phyloP scores from a whole-genome alignment of 78 protist genomes.

The Tieghemostelium lacteum region DNA sequence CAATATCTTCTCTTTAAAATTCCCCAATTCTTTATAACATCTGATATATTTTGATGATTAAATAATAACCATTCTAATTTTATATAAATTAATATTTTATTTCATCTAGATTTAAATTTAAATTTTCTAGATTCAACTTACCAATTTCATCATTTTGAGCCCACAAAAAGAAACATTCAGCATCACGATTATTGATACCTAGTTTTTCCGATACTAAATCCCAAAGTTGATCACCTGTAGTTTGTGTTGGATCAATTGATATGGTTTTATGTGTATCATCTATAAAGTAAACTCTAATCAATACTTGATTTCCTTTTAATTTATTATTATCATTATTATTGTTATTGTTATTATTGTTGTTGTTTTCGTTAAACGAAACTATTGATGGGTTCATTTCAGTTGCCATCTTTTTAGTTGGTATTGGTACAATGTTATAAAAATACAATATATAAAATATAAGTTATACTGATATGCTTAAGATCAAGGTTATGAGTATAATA shows the following conservation, averaged over 20 bases:
- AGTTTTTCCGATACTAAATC: slow-evolving; percentile 62
- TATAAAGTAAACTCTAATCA: slow-evolving; percentile 48
- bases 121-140: background rate
- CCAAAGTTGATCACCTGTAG: slow-evolving; percentile 68
- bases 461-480: too few species aligned
- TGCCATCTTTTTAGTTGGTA: too few species aligned
- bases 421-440: too few species aligned
- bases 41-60: slow-evolving; percentile 63
- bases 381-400: too few species aligned
- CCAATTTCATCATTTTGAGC: slow-evolving; percentile 75
- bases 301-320: slow-evolving; percentile 23
- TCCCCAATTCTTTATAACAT: slow-evolving; percentile 53
- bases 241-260: slow-evolving; percentile 43
- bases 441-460: too few species aligned
- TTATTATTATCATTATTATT: background rate
- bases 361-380: background rate
- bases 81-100: background rate
- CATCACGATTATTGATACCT: slow-evolving; percentile 40
- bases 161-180: slow-evolving; percentile 75
- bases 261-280: slow-evolving; percentile 74
- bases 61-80: slow-evolving; percentile 61
- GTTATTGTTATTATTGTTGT: background rate
- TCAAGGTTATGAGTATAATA: too few species aligned
- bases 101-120: too few species aligned
- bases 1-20: slow-evolving; percentile 37